Conservation (phyloP, 2,329 filamentous ascomycete genomes). For the Xylariaceae sp. region DNA sequence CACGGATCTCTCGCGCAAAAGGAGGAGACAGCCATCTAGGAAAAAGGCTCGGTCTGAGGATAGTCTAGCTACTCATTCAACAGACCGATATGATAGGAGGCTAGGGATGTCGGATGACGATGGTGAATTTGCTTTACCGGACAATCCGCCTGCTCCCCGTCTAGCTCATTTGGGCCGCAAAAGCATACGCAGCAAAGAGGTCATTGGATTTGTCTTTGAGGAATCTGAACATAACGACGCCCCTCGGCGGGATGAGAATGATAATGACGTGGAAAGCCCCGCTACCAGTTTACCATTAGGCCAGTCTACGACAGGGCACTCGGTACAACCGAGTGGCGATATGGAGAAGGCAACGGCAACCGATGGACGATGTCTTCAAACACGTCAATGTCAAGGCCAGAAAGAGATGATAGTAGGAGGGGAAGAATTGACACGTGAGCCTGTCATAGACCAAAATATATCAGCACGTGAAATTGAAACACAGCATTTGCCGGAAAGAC, state of each 20-base stretch:
- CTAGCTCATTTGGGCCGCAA: constrained; percentile 34
- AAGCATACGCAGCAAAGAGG: constrained; percentile 36
- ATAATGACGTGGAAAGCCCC: not conserved
- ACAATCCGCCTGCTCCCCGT: constrained; percentile 30
- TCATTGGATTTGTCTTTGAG: constrained; percentile 37
- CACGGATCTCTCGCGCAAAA: not conserved
- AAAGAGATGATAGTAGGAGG: not conserved
- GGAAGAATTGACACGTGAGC: not conserved
- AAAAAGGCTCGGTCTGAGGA: not conserved
- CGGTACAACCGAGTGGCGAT: not conserved
- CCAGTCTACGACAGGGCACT: constrained; percentile 1
- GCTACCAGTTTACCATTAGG: constrained; percentile 1
- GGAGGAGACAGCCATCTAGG: constrained; percentile 9
- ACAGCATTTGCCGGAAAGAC: constrained; percentile 3
- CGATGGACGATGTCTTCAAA: not conserved
- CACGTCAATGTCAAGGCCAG: not conserved
- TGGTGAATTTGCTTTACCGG: constrained; percentile 3
- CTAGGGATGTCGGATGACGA: constrained; percentile 1
- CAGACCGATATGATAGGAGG: not conserved
- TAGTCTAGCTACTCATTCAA: not conserved
- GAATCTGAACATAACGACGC: constrained; percentile 12
- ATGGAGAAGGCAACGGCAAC: not conserved
- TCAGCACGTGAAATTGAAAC: not conserved
- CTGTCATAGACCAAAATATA: not conserved
- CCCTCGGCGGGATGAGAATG: not conserved